Percentiles rank a stretch among this genome's conserved stretches.
phyloP scores from a whole-genome alignment of 768 basidiomycete species.

The Porpolomopsis calyptriformis region DNA sequence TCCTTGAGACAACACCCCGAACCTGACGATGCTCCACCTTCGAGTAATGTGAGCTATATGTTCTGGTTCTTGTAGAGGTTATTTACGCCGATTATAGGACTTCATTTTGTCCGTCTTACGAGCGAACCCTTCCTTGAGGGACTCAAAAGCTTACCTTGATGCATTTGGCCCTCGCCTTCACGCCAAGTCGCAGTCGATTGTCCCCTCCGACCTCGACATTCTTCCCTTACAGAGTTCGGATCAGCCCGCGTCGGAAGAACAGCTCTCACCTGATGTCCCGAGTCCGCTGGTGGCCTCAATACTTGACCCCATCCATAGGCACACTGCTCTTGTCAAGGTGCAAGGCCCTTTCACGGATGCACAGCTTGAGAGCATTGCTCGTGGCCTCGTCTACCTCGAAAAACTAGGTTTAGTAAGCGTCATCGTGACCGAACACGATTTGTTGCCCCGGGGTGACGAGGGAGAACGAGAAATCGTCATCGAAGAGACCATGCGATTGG shows the following conservation, averaged over 20 bases:
- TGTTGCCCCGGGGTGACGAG: slow-evolving; percentile 53
- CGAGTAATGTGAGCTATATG: slow-evolving; percentile 40
- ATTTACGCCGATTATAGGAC: slow-evolving; percentile 44
- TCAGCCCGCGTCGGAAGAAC: slow-evolving; percentile 20
- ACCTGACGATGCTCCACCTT: slow-evolving; percentile 29
- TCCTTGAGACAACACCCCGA: slow-evolving; percentile 27
- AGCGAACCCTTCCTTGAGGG: slow-evolving; percentile 84
- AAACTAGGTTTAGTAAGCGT: slow-evolving; percentile 93
- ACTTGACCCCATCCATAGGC: slow-evolving; percentile 71
- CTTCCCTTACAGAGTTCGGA: slow-evolving; percentile 20
- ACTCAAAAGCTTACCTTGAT: slow-evolving; percentile 81
- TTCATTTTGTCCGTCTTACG: slow-evolving; percentile 92
- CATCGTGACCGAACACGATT: slow-evolving; percentile 88
- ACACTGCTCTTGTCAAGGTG: slow-evolving; percentile 91
- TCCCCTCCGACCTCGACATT: slow-evolving; percentile 16
- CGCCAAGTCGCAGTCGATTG: slow-evolving; percentile 20
- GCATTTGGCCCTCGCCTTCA: slow-evolving; percentile 72
- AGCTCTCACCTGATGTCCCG: slow-evolving; percentile 25
- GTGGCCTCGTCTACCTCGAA: slow-evolving; percentile 90
- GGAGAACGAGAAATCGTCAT: slow-evolving; percentile 57
- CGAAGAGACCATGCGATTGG: slow-evolving; percentile 80
- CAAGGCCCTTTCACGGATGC: slow-evolving; percentile 92
- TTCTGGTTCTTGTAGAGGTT: slow-evolving; percentile 8
- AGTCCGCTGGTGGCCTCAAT: slow-evolving; percentile 60
- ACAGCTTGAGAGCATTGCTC: slow-evolving; percentile 87